Evolutionary conservation across 1,139 yeast species (phyloP).

Genomic region (Torulaspora pretoriensis): DNA sequence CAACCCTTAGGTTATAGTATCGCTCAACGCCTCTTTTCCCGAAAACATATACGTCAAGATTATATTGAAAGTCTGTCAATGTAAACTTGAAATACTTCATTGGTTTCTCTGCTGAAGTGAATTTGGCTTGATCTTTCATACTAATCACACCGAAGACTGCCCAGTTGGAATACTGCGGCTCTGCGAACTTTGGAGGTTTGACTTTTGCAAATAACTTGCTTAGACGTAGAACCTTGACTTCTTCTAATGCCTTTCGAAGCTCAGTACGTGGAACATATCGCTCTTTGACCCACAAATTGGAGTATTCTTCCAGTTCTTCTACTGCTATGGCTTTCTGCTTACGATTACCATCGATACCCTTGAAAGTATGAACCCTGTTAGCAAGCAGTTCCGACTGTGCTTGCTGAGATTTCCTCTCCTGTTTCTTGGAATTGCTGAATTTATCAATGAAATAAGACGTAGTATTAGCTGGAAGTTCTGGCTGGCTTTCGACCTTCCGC

Average conservation of each 20-base stretch:
- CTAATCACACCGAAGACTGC: slow-evolving; percentile 65
- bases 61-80: slow-evolving; percentile 62
- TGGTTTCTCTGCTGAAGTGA: slow-evolving; percentile 41
- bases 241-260: slow-evolving; percentile 39
- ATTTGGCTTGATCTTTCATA: slow-evolving; percentile 51
- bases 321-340: slow-evolving; percentile 29
- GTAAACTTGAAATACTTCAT: slow-evolving; percentile 58
- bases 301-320: slow-evolving; percentile 38
- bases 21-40: slow-evolving; percentile 58
- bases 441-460: slow-evolving; percentile 37
- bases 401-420: slow-evolving; percentile 22
- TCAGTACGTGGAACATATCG: slow-evolving; percentile 44
- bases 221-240: slow-evolving; percentile 51
- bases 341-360: slow-evolving; percentile 16
- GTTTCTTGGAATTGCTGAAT: slow-evolving; percentile 27
- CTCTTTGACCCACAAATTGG: slow-evolving; percentile 39
- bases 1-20: slow-evolving; percentile 68
- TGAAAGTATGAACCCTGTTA: slow-evolving; percentile 39
- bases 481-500: slow-evolving; percentile 5
- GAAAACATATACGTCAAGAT: slow-evolving; percentile 59
- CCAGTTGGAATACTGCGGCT: slow-evolving; percentile 74
- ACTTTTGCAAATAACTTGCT: slow-evolving; percentile 62
- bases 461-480: slow-evolving; percentile 14
- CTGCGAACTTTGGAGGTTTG: slow-evolving; percentile 59
- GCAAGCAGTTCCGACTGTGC: slow-evolving; percentile 28